These are phyloP conservation scores for Sporothrix humicola DNA, from an alignment of 2,329 filamentous ascomycete genomes.

Conservation along the genomic window DNA sequence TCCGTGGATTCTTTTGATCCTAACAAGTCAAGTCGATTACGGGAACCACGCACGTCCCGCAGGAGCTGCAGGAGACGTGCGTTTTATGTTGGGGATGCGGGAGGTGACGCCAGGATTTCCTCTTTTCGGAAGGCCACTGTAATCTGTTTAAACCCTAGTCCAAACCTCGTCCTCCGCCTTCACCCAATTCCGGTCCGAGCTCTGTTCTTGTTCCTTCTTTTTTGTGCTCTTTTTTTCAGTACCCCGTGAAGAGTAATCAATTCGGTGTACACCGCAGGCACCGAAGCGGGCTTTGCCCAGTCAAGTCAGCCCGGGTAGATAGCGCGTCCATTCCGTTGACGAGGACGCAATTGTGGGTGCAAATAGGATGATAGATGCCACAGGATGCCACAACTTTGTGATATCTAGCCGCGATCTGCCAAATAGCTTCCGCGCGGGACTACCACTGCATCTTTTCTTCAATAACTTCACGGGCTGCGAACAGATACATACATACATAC, in stretches of 20 bases:
- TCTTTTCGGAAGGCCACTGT: slow-evolving; percentile 1
- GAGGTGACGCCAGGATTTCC: background rate
- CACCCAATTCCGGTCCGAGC: background rate
- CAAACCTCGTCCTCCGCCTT: too few species aligned
- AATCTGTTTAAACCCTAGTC: background rate
- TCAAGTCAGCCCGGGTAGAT: background rate
- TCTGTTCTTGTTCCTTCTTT: background rate
- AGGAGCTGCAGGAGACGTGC: slow-evolving; percentile 18
- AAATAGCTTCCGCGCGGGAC: background rate
- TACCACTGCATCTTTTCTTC: background rate
- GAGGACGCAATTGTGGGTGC: too few species aligned
- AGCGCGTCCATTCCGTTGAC: background rate
- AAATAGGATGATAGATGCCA: too few species aligned
- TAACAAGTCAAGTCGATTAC: too few species aligned
- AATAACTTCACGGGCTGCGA: background rate
- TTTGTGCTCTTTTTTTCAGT: background rate
- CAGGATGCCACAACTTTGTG: background rate
- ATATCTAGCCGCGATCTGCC: slow-evolving; percentile 22
- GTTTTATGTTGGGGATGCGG: slow-evolving; percentile 12
- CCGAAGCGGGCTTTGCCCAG: background rate
- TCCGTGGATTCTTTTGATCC: too few species aligned
- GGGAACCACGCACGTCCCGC: too few species aligned
- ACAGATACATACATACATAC: background rate
- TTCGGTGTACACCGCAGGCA: background rate
- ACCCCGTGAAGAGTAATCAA: slow-evolving; percentile 1